phyloP scores from a whole-genome alignment of 208 protist genomes.

The Naegleria fowleri region DNA sequence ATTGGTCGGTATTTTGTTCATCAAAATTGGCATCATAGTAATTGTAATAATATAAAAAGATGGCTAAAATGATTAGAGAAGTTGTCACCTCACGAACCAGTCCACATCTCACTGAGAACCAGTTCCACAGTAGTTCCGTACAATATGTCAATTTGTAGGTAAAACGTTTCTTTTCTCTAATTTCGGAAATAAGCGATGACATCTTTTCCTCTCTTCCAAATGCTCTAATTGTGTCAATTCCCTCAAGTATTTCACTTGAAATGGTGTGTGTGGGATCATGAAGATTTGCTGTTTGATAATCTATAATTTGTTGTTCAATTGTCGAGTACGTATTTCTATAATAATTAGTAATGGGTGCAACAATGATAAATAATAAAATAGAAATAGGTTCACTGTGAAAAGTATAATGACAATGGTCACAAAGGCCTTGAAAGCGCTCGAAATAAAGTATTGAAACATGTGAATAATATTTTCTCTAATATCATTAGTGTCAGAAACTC shows the following conservation, averaged over 20 bases:
- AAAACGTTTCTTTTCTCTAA: background rate
- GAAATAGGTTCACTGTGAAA: background rate
- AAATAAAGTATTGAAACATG: background rate
- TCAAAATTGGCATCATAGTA: too few relatives aligned
- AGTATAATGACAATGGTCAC: background rate
- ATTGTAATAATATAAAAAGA: background rate
- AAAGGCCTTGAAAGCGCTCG: constrained; percentile 13
- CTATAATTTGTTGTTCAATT: background rate
- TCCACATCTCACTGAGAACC: background rate
- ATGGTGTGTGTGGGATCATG: background rate
- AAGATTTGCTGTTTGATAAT: background rate
- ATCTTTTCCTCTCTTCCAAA: constrained; percentile 29
- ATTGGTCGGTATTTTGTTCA: too few relatives aligned
- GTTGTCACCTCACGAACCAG: background rate
- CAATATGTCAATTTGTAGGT: background rate
- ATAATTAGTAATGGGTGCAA: constrained; percentile 60
- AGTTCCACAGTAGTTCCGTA: background rate
- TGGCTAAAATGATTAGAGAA: background rate
- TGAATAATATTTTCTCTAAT: constrained; percentile 53
- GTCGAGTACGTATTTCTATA: constrained; percentile 51
- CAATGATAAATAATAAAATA: constrained; percentile 57
- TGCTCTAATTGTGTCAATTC: constrained; percentile 54
- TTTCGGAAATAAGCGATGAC: background rate
- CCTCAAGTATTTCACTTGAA: constrained; percentile 48
- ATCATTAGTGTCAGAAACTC: constrained; percentile 81